These are phyloP conservation scores for Ilex paraguariensis DNA, from an alignment of 305 asterid species.

Conservation along the genomic window DNA sequence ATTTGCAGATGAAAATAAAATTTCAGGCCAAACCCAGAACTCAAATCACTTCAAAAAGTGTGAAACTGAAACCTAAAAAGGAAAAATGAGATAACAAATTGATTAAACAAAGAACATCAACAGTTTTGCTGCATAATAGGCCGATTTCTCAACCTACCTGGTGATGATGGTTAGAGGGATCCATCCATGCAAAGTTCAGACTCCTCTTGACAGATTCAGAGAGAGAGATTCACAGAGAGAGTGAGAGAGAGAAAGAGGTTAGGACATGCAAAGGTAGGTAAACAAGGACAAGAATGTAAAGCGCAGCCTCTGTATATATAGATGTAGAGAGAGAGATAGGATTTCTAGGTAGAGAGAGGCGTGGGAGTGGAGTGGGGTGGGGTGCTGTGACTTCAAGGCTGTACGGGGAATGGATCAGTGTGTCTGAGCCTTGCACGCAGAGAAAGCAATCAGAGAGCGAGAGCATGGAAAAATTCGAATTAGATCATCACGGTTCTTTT, in stretches of 20 bases:
- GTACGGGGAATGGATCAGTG: not conserved
- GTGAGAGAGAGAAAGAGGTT: not conserved
- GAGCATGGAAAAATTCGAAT: not conserved
- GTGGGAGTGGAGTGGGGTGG: not conserved
- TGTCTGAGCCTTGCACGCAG: not conserved
- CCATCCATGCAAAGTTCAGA: too few species aligned
- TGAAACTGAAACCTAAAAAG: too few species aligned
- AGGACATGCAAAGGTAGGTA: slow-evolving; percentile 7
- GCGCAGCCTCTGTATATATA: slow-evolving; percentile 13
- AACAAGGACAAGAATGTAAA: slow-evolving; percentile 7
- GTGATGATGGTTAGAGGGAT: too few species aligned
- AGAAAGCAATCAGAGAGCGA: not conserved
- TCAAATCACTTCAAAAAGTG: too few species aligned
- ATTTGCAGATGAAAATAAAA: too few species aligned
- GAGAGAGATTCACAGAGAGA: not conserved
- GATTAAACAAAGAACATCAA: too few species aligned
- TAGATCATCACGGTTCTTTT: not conserved
- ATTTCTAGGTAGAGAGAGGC: not conserved
- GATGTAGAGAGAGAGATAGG: slow-evolving; percentile 19
- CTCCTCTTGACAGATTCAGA: too few species aligned
- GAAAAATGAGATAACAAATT: too few species aligned
- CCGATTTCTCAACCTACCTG: too few species aligned
- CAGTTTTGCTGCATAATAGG: too few species aligned
- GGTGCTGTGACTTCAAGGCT: too few species aligned
- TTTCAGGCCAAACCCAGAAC: too few species aligned